Evolutionary conservation across 2,329 filamentous ascomycete genomes (phyloP).

Genomic region (Leptosphaerulina australis): DNA sequence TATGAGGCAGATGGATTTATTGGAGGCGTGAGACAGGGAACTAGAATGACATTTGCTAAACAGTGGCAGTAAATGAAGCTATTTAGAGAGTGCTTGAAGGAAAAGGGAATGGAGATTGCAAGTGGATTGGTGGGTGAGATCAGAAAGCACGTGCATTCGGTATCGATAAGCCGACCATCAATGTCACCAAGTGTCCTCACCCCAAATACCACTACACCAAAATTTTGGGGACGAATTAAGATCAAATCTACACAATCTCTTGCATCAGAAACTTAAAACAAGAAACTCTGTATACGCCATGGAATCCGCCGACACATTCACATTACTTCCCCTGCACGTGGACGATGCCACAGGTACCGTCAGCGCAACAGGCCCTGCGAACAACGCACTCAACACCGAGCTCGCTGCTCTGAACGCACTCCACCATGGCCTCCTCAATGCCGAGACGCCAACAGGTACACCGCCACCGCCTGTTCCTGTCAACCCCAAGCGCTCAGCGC

Average conservation of each 20-base stretch:
- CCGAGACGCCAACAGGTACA: slow-evolving; percentile 66
- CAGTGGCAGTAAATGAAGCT: too few relatives aligned
- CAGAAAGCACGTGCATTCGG: not conserved
- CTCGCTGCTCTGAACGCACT: slow-evolving; percentile 78
- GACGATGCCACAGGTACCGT: slow-evolving; percentile 83
- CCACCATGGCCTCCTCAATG: slow-evolving; percentile 73
- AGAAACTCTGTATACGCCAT: slow-evolving; percentile 25
- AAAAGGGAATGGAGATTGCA: too few relatives aligned
- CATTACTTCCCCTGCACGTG: slow-evolving; percentile 78
- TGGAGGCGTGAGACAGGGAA: too few relatives aligned
- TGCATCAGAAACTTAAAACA: not conserved
- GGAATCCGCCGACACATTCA: slow-evolving; percentile 69
- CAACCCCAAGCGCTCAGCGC: slow-evolving; percentile 87
- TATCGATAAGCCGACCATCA: slow-evolving; percentile 15
- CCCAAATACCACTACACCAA: slow-evolving; percentile 2
- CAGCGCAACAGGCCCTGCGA: slow-evolving; percentile 51
- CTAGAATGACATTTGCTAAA: too few relatives aligned
- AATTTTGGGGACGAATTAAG: not conserved
- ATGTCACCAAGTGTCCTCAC: slow-evolving; percentile 21
- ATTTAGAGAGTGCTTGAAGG: too few relatives aligned
- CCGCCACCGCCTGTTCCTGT: slow-evolving; percentile 89
- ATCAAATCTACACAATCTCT: not conserved
- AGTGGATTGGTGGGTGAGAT: too few relatives aligned
- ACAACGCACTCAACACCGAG: slow-evolving; percentile 48
- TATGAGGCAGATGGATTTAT: too few relatives aligned